A percentile compares a stretch with the other conserved stretches of the same genome.
Evolutionary conservation across 2,329 filamentous ascomycete species (phyloP).

Genomic region (Nemania sp.): DNA sequence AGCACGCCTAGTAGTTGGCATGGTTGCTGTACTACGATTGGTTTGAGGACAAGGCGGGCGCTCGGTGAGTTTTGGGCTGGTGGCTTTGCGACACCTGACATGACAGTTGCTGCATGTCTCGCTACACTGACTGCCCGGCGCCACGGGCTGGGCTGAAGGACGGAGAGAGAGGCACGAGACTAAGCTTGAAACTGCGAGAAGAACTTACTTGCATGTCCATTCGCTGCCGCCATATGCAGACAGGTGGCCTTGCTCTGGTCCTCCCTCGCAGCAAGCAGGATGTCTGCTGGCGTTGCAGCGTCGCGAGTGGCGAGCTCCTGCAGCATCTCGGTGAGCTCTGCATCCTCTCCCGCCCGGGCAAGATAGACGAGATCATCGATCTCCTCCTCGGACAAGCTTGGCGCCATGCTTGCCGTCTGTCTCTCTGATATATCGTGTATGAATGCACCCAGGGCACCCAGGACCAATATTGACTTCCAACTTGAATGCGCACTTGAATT

Average conservation of each 20-base stretch:
- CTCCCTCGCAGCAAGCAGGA: constrained; percentile 74
- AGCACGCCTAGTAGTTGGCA: background rate
- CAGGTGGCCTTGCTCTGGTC: constrained; percentile 78
- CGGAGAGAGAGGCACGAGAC: background rate
- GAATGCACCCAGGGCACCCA: too few relatives aligned
- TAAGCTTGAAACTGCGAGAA: background rate
- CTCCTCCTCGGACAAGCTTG: constrained; percentile 72
- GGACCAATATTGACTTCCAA: background rate
- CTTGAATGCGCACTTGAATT: background rate
- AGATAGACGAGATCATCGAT: constrained; percentile 93
- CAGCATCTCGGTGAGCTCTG: constrained; percentile 66
- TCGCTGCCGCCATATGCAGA: constrained; percentile 90
- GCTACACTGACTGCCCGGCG: background rate
- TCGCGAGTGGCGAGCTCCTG: constrained; percentile 65
- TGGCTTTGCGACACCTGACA: constrained; percentile 1
- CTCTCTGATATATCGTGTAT: background rate
- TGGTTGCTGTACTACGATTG: background rate
- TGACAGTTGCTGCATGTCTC: constrained; percentile 2
- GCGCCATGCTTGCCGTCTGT: constrained; percentile 46
- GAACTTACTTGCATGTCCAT: constrained; percentile 76
- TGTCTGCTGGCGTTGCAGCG: constrained; percentile 60
- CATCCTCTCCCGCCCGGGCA: constrained; percentile 75
- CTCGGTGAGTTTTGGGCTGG: background rate
- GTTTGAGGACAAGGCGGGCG: background rate
- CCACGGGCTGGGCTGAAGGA: background rate